Evolutionary conservation across 2,329 filamentous ascomycete genomes (phyloP), one percentile per base, ranked within the genome.

Genomic region (Colletotrichum karsti): DNA sequence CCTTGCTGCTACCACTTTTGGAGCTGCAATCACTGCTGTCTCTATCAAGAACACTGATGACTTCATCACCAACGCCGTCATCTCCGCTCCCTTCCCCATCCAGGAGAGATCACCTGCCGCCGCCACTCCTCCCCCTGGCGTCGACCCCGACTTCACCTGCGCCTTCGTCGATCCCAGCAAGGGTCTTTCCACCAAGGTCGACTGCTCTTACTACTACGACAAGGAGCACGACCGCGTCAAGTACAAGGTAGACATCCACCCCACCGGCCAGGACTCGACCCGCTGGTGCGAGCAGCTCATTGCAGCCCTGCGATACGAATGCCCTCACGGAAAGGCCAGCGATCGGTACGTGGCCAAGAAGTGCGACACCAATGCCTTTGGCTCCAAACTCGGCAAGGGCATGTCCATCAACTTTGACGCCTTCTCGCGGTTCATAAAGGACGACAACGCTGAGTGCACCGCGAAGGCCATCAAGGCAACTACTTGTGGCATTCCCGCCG

Each of bases 171-270:
- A 57, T 10, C 28, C 20, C 5, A 62, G 13, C 18, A 37, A 20
- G 26, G 54, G n/a, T 22, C 22, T 55, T 7, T 39, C 22, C 6
- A 35, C 42, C 7, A 28, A 13, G 15, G 51, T 35, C n/a, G 22
- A 50, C 28, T 63, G 60, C 24, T 63, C 60, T 9, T 56, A 48
- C 41, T 10, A 26, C 22, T 28, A 22, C 18, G 28, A 37, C 20
- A 18, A 39, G n/a, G 9, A 18, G 15, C 10, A 18, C 5, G 12
- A 48, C 30, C 28, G 24, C 20, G 35, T 63, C 8, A 46, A 63
- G 28, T 63, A 63, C 60, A 48, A 56, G 28, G n/a, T 63, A n/a
- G 51, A 35, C 30, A 48, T 63, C 30, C 20, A 30, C 15, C 50
- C 60, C 3, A 57, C 60, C n/a, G 51, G 60, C 30, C 60, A 63